Evolutionary conservation across 805 yeast genomes (phyloP), one percentile per base, ranked within the genome.

Genomic region (Metschnikowia henanensis): DNA sequence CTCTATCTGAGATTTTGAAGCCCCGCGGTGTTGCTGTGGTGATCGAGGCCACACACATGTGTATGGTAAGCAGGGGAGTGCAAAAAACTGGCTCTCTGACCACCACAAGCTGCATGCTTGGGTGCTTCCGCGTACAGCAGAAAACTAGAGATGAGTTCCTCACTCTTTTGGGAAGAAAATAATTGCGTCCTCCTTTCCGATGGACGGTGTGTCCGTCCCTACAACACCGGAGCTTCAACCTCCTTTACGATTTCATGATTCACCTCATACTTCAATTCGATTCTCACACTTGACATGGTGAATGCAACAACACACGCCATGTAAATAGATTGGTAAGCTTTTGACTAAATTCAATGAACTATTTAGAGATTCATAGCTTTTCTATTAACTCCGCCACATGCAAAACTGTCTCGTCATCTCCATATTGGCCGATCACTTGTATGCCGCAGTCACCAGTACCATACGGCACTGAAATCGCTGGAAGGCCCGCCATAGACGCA

Each of bases 11-110:
- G 60, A 87, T 91, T 46, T 74, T 94, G 58, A 84, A 86, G 59
- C 99, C 99, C 15, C 79, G 91, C 58, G 99, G 99, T 49, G 99
- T 94, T 7, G 99, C 98, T 1, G 99, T 94, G 31, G 98, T 94
- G 21, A 90, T 94, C 58, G 99, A 94, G 67, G 97, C 97, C 16
- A 80, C 92, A 2, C 99, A 94, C 63, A 94, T 94, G 99, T 94
- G 99, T 66, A 94, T 94, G 99, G 98, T 92, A 21, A 88, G 95
- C 64, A 80, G 99, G 61, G 99, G 99, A 44, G 88, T 94, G 21
- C 97, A 94, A 65, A 94, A 94, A 66, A 81, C 96, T 0, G 97
- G 98, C 1, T 86, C 96, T 16, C 78, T 87, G 16, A 94, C 99
- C 2, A 83, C 90, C 26, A 94, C 99, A 16, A 87, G 96, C 58